Base-by-base conservation (phyloP, 768 basidiomycete species). In the Pleurotus citrinopileatus region DNA sequence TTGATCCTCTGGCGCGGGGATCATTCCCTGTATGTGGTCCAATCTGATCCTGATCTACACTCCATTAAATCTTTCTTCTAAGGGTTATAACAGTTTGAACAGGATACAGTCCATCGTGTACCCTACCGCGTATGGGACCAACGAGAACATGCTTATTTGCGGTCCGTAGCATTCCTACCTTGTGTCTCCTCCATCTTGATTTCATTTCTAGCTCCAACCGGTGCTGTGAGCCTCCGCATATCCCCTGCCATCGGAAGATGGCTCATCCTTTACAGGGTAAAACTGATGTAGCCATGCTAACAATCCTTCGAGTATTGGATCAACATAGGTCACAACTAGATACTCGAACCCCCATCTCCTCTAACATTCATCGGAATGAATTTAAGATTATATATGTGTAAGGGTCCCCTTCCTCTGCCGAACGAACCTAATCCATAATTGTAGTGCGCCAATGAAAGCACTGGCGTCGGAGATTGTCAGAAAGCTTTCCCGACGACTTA, bases 361-460 rank as follows among this genome's bases (percentile, higher is more conserved):
- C 76, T 2, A 75, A 80, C 4, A 89, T 96, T 52, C 66, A 83
- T 55, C 76, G 78, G 26, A 78, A 91, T 57, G 71, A 83, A 1
- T 98, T 97, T 77, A 98, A 99, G 70, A 86, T 99, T 57, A 94
- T 99, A 43, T 99, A 99, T 60, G 97, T 99, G 91, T 91, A 64
- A 63, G 83, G 64, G 2, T 9, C 42, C 34, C 38, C 52, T 13
- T 12, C 10, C 22, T n/a, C 6, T 45, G 13, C 15, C 20, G 47
- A 10, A 50, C 23, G 52, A 42, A 17, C 42, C 37, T 19, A 25
- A 42, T 17, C 43, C 55, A 19, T 57, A 27, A 28, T 26, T 47
- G 7, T 54, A 94, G 91, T 23, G 97, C 97, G 5, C 97, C 97
- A 0, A 98, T 99, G 94, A 99, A 99, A 67, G 97, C 97, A 0